Evolutionary conservation across 73 alveolate species (phyloP), one percentile per base, ranked within the genome.

Genomic region (Urostyla sp.): DNA sequence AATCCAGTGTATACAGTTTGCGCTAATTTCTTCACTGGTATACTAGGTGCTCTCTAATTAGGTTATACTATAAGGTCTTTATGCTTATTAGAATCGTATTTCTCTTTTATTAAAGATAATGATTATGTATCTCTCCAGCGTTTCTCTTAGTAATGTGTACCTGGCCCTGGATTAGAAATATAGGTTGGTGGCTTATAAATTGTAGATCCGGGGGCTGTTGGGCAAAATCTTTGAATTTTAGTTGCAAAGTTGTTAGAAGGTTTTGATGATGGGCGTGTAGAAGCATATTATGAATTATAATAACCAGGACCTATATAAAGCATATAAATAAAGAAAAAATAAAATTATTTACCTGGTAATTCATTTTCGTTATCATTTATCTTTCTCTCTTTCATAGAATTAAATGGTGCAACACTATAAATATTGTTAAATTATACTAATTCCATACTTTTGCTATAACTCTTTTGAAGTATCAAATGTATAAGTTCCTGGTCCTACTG

Each of bases 201-300:
- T 3, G 88, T 59, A 28, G 88, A 75, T n/a, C 92, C 92, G 32
- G 92, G 92, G 18, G 92, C 92, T 75, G 88, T 60, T 13, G 92
- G 92, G 32, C 88, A 83, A 48, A 84, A 84, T 37, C 92, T 56
- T 5, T 87, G 54, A 1, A 78, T 49, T 52, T 73, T 84, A 0
- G 87, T 75, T 23, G 28, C 73, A 43, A 84, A 84, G 26, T 35
- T 46, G 48, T 84, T 84, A 51, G 32, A 44, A 13, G 46, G 44
- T 28, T 48, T 78, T 16, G 38, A 23, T 5, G 81, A 52, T 61
- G 13, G 1, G 56, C 59, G n/a, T n/a, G n/a, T n/a, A n/a, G n/a
- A n/a, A n/a, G n/a, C 48, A 30, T 38, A 45, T 34, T 35, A 11
- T 0, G 59, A 30, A 27, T 58, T 50, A 45, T 78, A 78, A 26